Conservation (phyloP, 176 grass and related monocot genomes). For the Carex parvula region DNA sequence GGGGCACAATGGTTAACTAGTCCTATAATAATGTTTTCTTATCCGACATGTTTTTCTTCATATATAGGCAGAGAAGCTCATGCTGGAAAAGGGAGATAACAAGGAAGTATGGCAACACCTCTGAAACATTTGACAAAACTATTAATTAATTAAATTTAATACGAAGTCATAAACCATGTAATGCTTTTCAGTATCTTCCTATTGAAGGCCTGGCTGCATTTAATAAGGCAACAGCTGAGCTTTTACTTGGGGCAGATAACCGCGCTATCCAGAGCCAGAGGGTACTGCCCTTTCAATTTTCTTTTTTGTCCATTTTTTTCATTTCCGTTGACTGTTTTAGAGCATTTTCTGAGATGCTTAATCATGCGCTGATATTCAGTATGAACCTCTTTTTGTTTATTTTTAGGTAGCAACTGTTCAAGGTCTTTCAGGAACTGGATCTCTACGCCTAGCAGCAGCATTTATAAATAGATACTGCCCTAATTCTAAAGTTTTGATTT, state of each 20-base stretch:
- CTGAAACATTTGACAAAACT: background rate
- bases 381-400: conserved; percentile 6
- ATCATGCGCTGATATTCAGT: conserved; percentile 15
- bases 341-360: background rate
- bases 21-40: background rate
- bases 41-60: conserved; percentile 18
- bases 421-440: conserved; percentile 86
- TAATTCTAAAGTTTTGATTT: conserved; percentile 86
- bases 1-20: background rate
- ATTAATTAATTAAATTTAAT: background rate
- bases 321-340: background rate
- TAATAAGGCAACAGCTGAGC: conserved; percentile 88
- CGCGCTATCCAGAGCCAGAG: conserved; percentile 57
- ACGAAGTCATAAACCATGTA: conserved; percentile 17
- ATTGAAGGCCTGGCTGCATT: conserved; percentile 94
- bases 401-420: conserved; percentile 91
- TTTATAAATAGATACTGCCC: conserved; percentile 99
- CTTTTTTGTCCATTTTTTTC: background rate
- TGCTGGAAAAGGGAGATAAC: conserved; percentile 94
- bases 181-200: conserved; percentile 77
- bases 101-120: conserved; percentile 58
- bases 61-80: conserved; percentile 73
- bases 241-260: conserved; percentile 83
- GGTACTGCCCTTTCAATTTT: conserved; percentile 35
- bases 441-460: conserved; percentile 79